Percentiles rank a stretch among this genome's conserved stretches.
Evolutionary conservation across 257 asterid genomes (phyloP).

Genomic region (Nicotiana tabacum): DNA sequence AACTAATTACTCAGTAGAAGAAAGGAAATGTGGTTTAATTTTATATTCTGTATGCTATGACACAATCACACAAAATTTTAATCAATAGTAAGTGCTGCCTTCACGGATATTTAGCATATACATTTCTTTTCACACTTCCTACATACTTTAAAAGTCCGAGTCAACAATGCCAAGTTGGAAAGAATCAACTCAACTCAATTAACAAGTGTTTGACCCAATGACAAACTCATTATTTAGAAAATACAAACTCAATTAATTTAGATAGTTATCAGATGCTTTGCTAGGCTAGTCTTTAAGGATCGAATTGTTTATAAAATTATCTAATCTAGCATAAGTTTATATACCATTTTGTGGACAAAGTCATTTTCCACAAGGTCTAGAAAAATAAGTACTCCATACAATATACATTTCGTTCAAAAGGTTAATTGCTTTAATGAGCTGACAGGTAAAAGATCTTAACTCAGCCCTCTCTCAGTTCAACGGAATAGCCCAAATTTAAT

Average conservation of each 20-base stretch:
- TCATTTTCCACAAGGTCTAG: background rate
- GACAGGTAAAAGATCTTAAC: background rate
- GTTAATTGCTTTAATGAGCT: background rate
- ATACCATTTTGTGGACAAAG: no score
- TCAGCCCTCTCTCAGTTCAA: background rate
- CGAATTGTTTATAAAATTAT: background rate
- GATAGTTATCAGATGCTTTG: background rate
- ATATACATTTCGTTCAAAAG: background rate
- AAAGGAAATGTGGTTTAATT: background rate
- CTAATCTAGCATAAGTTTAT: background rate
- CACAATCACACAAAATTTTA: background rate
- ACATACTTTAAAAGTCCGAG: background rate
- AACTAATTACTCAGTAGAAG: background rate
- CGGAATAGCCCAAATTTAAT: background rate
- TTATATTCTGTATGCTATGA: background rate
- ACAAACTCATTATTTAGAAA: background rate
- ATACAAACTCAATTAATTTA: background rate
- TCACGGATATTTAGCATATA: background rate
- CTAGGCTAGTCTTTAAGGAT: background rate
- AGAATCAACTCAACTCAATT: background rate
- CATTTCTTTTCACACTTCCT: background rate
- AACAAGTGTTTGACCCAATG: background rate
- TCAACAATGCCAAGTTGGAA: background rate
- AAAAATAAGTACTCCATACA: background rate
- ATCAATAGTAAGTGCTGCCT: background rate